Base-by-base conservation (phyloP, 768 basidiomycete species). In the Rhizopogon vinicolor region DNA sequence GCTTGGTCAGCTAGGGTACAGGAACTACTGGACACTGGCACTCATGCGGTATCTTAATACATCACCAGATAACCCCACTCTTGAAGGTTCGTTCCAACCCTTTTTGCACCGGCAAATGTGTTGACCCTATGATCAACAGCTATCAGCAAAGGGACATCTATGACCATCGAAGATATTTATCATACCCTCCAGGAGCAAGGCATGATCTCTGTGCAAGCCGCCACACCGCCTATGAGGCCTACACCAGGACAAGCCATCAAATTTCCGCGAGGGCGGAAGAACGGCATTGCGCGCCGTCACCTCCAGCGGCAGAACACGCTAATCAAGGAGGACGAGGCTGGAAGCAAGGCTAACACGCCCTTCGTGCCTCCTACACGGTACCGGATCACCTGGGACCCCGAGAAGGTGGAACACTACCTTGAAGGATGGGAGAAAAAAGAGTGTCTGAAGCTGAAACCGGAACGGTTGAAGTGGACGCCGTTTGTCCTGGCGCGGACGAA, bases 381-480 rank as follows among this genome's bases (percentile, higher is more conserved):
- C 65, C 77, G 81, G 39, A 88, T 98, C 41, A 71, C 69, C 33
- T 94, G 89, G 81, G 84, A 95, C 59, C 79, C 72, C 7, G 80
- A 78, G 12, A 78, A 77, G 60, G 87, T 96, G 48, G 73, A 78
- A 18, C 76, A 75, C 54, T 89, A 87, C 67, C 58, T 97, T 53
- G 72, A 72, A 41, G 78, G 77, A 52, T 90, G 91, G 84, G 85
- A 88, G 58, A 68, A 72, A 42, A 97, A 94, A 71, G 89, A 88
- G 5, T 89, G 93, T 62, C 64, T 93, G 57, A 80, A 71, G 60
- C 74, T 92, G 55, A 83, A 81, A 60, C 86, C 93, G 1, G 93
- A 96, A 64, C 85, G 85, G 68, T 78, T 98, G 58, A 93, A 92
- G 65, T 99, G 96, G 91, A 95, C 87, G 58, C 96, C 96, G 28